phyloP scores from a whole-genome alignment of 768 basidiomycete species.

The Holtermannia corniformis region DNA sequence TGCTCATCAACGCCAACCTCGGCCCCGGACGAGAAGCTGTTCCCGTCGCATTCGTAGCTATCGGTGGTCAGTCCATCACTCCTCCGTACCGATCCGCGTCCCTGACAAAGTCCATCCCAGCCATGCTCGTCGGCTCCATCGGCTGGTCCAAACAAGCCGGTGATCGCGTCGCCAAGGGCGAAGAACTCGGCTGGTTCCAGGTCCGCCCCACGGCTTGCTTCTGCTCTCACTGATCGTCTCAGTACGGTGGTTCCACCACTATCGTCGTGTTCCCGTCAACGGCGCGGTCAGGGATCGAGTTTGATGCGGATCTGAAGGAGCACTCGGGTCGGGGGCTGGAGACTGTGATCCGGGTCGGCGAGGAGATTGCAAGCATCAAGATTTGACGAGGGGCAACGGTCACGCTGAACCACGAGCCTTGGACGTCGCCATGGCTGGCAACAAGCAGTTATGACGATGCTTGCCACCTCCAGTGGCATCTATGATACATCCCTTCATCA shows the following conservation, averaged over 20 bases:
- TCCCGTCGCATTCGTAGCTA: slow-evolving; percentile 59
- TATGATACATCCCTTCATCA: no score
- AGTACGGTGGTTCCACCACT: slow-evolving; percentile 70
- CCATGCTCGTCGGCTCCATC: slow-evolving; percentile 70
- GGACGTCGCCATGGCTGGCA: no score
- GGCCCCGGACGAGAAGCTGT: slow-evolving; percentile 25
- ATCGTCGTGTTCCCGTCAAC: slow-evolving; percentile 54
- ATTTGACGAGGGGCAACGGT: no score
- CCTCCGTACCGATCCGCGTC: not conserved
- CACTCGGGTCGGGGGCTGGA: slow-evolving; percentile 54
- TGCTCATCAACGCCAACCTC: slow-evolving; percentile 28
- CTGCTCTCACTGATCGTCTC: slow-evolving; percentile 45
- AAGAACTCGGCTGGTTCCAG: slow-evolving; percentile 53
- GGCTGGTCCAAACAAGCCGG: slow-evolving; percentile 49
- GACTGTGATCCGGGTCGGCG: slow-evolving; percentile 56
- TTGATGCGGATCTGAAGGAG: slow-evolving; percentile 53
- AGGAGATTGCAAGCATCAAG: slow-evolving; percentile 36
- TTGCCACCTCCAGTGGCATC: no score
- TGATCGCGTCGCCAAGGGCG: slow-evolving; percentile 44
- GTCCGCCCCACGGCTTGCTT: slow-evolving; percentile 43
- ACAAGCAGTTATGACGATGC: no score
- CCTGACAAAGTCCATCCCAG: slow-evolving; percentile 11
- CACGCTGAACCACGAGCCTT: no score
- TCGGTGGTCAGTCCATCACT: slow-evolving; percentile 48
- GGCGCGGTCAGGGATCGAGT: slow-evolving; percentile 43